Conservation (phyloP, 176 grass and related monocot genomes). For the Cenchrus americanus region DNA sequence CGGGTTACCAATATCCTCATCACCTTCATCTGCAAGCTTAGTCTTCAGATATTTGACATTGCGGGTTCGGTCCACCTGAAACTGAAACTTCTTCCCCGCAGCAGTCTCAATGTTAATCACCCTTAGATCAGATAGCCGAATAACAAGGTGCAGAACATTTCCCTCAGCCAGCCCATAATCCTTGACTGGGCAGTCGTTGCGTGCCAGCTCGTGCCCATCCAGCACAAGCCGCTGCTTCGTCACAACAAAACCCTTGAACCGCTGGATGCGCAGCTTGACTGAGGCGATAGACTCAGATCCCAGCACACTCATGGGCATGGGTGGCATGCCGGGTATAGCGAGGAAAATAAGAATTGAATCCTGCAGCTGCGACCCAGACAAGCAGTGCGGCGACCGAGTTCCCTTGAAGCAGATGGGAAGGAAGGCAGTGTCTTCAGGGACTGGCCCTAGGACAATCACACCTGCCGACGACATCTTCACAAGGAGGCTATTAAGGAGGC, state of each 20-base stretch:
- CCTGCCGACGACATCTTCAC: conserved; percentile 59
- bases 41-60: conserved; percentile 64
- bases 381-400: conserved; percentile 46
- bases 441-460: conserved; percentile 45
- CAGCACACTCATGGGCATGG: conserved; percentile 64
- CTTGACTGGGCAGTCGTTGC: conserved; percentile 58
- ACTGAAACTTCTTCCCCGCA: conserved; percentile 61
- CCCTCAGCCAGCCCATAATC: conserved; percentile 73
- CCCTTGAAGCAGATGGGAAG: conserved; percentile 51
- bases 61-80: conserved; percentile 60
- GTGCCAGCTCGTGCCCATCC: conserved; percentile 66
- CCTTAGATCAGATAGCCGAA: conserved; percentile 65
- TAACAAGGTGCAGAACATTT: conserved; percentile 70
- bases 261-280: conserved; percentile 83
- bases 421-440: conserved; percentile 38
- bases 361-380: conserved; percentile 30
- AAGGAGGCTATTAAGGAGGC: conserved; percentile 17
- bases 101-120: conserved; percentile 63
- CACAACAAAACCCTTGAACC: conserved; percentile 65
- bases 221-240: conserved; percentile 74
- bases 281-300: conserved; percentile 72
- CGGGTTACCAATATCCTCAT: conserved; percentile 40
- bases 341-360: conserved; percentile 76
- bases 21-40: conserved; percentile 55
- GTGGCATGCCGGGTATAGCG: conserved; percentile 53